Percentiles rank a stretch among this genome's conserved stretches.
These are phyloP conservation scores for Circinella minor DNA, from an alignment of 371 early-diverging fungal genomes.

Conservation along the genomic window DNA sequence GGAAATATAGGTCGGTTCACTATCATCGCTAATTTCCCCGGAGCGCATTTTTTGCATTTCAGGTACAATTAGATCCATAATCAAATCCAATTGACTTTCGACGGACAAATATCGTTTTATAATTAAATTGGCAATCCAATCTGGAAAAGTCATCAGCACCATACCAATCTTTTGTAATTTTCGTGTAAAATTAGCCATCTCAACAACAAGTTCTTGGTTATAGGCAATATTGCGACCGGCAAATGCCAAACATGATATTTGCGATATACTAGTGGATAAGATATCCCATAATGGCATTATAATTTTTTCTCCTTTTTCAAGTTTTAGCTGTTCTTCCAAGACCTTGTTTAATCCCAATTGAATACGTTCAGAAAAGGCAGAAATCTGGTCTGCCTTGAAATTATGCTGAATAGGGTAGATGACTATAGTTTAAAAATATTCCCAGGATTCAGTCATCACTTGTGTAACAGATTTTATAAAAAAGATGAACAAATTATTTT, in stretches of 20 bases:
- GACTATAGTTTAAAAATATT: constrained; percentile 8
- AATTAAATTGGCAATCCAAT: constrained; percentile 29
- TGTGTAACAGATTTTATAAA: too few relatives aligned
- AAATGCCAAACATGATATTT: constrained; percentile 37
- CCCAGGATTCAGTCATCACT: too few relatives aligned
- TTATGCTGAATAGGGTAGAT: constrained; percentile 37
- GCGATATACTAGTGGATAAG: constrained; percentile 22
- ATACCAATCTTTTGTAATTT: constrained; percentile 32
- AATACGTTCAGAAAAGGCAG: constrained; percentile 37
- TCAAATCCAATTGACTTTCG: constrained; percentile 35
- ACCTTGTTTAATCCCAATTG: constrained; percentile 18
- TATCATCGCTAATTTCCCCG: constrained; percentile 9
- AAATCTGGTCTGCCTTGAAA: constrained; percentile 33
- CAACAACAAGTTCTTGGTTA: constrained; percentile 25
- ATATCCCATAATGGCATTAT: constrained; percentile 13
- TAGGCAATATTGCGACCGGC: constrained; percentile 32
- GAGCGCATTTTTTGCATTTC: constrained; percentile 22
- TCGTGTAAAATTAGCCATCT: constrained; percentile 38
- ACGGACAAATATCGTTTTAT: constrained; percentile 33
- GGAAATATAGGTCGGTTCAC: constrained; percentile 27
- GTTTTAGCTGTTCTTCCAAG: constrained; percentile 15
- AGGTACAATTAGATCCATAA: constrained; percentile 35
- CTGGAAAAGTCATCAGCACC: constrained; percentile 22
- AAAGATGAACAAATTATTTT: too few relatives aligned
- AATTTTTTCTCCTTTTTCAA: constrained; percentile 26